Conservation (phyloP, 768 basidiomycete species). For the Hygrocybe punicea region DNA sequence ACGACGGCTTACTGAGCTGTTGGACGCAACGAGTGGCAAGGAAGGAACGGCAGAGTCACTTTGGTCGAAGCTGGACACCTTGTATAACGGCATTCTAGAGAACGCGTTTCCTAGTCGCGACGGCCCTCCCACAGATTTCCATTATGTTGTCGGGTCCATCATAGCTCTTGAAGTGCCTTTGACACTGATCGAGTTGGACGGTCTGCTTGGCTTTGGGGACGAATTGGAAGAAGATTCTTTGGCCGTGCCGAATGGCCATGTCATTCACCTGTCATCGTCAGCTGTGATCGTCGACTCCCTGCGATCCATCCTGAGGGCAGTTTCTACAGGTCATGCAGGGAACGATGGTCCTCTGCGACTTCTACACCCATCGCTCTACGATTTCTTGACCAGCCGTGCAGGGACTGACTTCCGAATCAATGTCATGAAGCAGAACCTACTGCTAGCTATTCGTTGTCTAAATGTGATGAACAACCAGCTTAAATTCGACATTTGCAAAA, state of each 20-base stretch:
- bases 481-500: constrained; percentile 7
- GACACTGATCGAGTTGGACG: background rate
- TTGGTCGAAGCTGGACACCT: background rate
- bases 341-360: constrained; percentile 23
- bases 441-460: background rate
- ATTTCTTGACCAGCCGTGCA: constrained; percentile 29
- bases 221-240: background rate
- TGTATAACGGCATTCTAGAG: constrained; percentile 1
- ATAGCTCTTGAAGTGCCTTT: constrained; percentile 1
- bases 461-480: constrained; percentile 1
- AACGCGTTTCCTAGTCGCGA: background rate
- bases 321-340: background rate
- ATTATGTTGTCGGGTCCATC: constrained; percentile 5
- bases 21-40: background rate
- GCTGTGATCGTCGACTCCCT: background rate
- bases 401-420: background rate
- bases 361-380: constrained; percentile 33
- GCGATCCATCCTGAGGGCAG: background rate
- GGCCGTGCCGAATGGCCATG: background rate
- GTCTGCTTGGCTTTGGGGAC: constrained; percentile 5
- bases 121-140: background rate
- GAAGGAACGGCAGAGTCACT: background rate
- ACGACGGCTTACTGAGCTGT: background rate
- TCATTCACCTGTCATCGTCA: background rate
- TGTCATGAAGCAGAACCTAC: background rate